Evolutionary conservation across 768 basidiomycete genomes (phyloP), one percentile per base, ranked within the genome.

Genomic region (Collybia sordida): DNA sequence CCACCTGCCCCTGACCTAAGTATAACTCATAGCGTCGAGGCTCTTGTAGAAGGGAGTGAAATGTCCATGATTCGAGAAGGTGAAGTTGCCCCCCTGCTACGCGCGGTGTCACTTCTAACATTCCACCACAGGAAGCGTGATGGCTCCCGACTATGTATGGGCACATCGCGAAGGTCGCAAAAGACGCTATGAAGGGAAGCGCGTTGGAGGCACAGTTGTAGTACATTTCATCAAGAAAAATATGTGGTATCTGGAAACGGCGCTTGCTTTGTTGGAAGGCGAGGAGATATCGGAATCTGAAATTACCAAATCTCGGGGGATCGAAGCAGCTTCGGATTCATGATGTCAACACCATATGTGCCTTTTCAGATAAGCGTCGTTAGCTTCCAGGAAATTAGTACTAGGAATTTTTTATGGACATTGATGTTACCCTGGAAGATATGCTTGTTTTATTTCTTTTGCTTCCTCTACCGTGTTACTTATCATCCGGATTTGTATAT

Each of bases 161-260:
- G 70, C 65, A 19, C 75, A 81, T 54, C 81, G 90, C 28, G 89
- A 93, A 73, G 88, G 89, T 42, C 75, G 84, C 36, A 61, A 69
- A 55, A 79, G 66, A 42, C 82, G 81, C 40, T 90, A 90, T 60
- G 77, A 83, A 55, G 76, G 75, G 39, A 72, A 79, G 51, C 85
- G 88, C 18, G 81, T 93, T 7, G 96, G 96, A 3, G 97, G 96
- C 4, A 99, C 96, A 2, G 80, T 95, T 40, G 90, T 93, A 18
- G 93, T 99, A 45, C 96, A 99, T 71, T 98, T 92, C 65, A 88
- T 99, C 77, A 99, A 98, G 83, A 88, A 92, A 66, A 85, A 91
- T 56, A 88, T 90, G 72, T 99, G 96, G 96, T 98, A 90, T 70
- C 67, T 94, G 57, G 96, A 99, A 72, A 91, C 95, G 4, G 91